Evolutionary conservation across 352 stramenopile species (phyloP), one percentile per base, ranked within the genome.

Genomic region (Phytophthora cactorum): DNA sequence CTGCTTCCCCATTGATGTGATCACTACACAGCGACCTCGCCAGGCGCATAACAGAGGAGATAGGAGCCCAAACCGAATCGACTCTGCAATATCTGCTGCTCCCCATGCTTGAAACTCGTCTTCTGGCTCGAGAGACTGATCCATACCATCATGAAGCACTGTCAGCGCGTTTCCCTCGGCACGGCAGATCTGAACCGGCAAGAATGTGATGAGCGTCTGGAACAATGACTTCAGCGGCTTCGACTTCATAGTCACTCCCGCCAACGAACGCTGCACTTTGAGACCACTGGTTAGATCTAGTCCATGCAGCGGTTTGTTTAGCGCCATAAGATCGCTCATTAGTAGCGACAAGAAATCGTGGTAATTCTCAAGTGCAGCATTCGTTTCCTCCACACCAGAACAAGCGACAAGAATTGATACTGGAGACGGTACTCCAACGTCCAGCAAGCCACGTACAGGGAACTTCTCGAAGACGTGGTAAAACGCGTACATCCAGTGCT

Each of bases 181-280:
- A 11, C 86, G 80, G 50, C 86, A 93, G 36, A 93, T 90, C 54
- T 91, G 83, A 28, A 93, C 54, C 1, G 86, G 86, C 17, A 93
- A 69, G 63, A 92, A 91, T 0, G 84, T 91, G 15, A 91, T 59
- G 0, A 92, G 51, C 8, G 60, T 70, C 11, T 74, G 70, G 5
- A 91, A 64, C 15, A 91, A 70, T 0, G 49, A 46, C 29, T 44
- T 52, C 5, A 82, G 41, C 1, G 70, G 39, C n/a, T 56, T 75
- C 4, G 38, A 25, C 11, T 29, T 1, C 41, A 81, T 66, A 2
- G 15, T 25, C 0, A 63, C 28, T 2, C 56, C 46, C 22, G 12
- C 7, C 10, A 77, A 29, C 1, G 44, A 69, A 14, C 27, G 25
- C 7, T 31, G 28, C n/a, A 64, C 31, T 9, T 52, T 25, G 14